These are phyloP conservation scores for Stevia rebaudiana DNA, from an alignment of 140 eudicot genomes.

Conservation along the genomic window DNA sequence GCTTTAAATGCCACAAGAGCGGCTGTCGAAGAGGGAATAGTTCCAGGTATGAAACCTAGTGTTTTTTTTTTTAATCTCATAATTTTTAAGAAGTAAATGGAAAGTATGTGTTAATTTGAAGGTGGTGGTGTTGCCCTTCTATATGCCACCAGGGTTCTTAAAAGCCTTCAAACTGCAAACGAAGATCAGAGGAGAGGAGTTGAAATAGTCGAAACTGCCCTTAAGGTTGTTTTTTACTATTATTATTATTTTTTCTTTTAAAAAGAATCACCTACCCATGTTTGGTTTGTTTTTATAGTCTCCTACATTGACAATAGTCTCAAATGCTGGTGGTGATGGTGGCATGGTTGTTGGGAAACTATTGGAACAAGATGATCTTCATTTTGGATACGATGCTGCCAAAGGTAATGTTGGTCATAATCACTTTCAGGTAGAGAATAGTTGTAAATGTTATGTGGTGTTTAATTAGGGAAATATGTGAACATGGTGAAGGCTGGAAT, in stretches of 20 bases:
- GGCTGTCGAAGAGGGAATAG: conserved; percentile 93
- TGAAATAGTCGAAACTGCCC: conserved; percentile 72
- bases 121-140: conserved; percentile 98
- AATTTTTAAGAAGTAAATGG: no score
- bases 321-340: conserved; percentile 93
- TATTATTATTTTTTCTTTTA: no score
- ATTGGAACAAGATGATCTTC: conserved; percentile 75
- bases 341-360: conserved; percentile 71
- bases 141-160: conserved; percentile 72
- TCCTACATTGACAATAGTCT: conserved; percentile 72
- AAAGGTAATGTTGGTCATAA: conserved; percentile 96
- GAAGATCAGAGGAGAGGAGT: conserved; percentile 85
- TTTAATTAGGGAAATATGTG: conserved; percentile 57
- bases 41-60: conserved; percentile 52
- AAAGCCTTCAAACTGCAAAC: conserved; percentile 58
- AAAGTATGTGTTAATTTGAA: no score
- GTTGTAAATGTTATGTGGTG: background rate
- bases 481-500: conserved; percentile 92
- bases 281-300: conserved; percentile 46
- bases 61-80: background rate
- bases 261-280: background rate
- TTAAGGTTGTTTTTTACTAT: conserved; percentile 46
- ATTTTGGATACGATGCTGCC: conserved; percentile 82
- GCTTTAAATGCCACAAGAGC: conserved; percentile 98
- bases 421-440: no score